Conservation (phyloP, 2,329 filamentous ascomycete genomes). For the Ceratocystis smalleyi region DNA sequence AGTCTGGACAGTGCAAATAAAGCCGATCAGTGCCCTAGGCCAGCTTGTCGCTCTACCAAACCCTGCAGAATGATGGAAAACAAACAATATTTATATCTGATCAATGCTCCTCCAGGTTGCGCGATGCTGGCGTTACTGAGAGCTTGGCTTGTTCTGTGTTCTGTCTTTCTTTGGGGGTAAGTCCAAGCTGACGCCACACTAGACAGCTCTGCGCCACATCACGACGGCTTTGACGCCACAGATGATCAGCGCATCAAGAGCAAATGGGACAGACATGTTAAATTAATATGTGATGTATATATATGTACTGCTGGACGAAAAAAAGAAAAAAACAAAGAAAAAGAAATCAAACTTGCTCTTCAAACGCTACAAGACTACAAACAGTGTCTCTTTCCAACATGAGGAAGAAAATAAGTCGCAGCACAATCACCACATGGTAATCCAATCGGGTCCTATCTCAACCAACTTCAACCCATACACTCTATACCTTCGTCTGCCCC, state of each 20-base stretch:
- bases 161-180: conserved; percentile 1
- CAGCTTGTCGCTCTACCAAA: too few relatives aligned
- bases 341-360: background rate
- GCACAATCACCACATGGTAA: background rate
- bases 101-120: background rate
- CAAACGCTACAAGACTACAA: background rate
- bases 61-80: too few relatives aligned
- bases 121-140: background rate
- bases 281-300: too few relatives aligned
- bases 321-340: background rate
- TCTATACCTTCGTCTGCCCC: conserved; percentile 14
- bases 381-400: background rate
- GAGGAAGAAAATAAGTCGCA: background rate
- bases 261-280: background rate
- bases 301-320: too few relatives aligned
- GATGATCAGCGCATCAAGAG: background rate
- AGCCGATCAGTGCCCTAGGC: too few relatives aligned
- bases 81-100: too few relatives aligned
- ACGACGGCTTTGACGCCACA: background rate
- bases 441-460: background rate
- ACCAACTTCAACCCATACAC: background rate
- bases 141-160: background rate
- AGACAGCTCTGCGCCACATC: background rate
- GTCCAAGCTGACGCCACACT: conserved; percentile 4
- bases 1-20: too few relatives aligned